These are phyloP conservation scores for Raffaelea albimanens DNA, from an alignment of 2,329 filamentous ascomycete genomes.

Conservation along the genomic window DNA sequence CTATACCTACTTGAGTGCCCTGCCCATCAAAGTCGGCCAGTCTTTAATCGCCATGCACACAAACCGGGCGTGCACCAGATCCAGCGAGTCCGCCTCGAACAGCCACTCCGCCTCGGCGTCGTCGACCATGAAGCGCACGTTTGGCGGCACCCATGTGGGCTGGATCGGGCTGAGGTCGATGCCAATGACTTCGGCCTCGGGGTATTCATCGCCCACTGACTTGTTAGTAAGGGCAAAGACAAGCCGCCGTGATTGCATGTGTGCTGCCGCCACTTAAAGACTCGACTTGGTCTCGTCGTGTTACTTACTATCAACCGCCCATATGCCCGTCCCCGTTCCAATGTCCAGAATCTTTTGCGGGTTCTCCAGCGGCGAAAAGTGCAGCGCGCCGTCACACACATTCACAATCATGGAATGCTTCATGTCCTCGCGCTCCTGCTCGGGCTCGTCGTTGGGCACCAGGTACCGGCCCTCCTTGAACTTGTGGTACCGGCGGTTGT, in stretches of 20 bases:
- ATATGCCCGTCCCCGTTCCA: conserved; percentile 16
- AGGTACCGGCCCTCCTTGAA: conserved; percentile 16
- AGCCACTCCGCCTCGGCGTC: conserved; percentile 33
- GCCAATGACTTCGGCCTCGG: conserved; percentile 32
- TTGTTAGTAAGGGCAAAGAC: background rate
- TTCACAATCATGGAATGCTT: conserved; percentile 43
- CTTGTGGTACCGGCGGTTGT: conserved; percentile 16
- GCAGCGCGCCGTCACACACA: conserved; percentile 35
- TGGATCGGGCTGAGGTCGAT: conserved; percentile 33
- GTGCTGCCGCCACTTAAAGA: background rate
- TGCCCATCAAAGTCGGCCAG: conserved; percentile 26
- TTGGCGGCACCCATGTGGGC: conserved; percentile 32
- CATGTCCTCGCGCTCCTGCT: conserved; percentile 33
- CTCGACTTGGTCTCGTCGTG: too few relatives aligned
- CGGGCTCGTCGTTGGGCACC: conserved; percentile 29
- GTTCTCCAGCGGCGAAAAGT: conserved; percentile 32
- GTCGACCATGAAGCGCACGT: conserved; percentile 8
- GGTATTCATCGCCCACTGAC: conserved; percentile 4
- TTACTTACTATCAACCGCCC: conserved; percentile 16
- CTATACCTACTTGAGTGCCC: conserved; percentile 25
- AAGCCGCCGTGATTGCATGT: background rate
- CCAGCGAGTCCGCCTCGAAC: conserved; percentile 24
- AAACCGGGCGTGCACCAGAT: conserved; percentile 24
- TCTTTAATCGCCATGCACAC: conserved; percentile 12
- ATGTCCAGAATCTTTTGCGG: conserved; percentile 13